phyloP scores from a whole-genome alignment of 345 rosid genomes.

The Eucalyptus cladocalyx region DNA sequence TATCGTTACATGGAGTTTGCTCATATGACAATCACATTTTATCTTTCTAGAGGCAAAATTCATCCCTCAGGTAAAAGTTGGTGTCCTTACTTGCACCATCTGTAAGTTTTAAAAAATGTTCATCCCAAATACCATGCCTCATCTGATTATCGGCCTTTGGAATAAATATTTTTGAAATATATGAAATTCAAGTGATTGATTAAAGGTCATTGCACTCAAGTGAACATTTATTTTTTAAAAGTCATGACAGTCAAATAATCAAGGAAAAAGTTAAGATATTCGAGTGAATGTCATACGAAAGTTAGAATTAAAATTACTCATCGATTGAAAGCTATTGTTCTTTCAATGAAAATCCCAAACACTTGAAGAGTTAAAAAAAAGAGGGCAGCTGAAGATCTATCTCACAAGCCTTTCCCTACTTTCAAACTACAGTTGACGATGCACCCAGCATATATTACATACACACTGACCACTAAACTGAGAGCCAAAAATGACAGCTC shows the following conservation, averaged over 20 bases:
- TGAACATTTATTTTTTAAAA: no score
- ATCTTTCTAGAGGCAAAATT: neutral
- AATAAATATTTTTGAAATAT: no score
- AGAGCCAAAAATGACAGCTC: neutral
- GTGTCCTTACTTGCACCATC: rapidly evolving
- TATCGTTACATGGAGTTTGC: neutral
- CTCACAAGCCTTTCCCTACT: neutral
- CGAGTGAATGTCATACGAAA: rapidly evolving
- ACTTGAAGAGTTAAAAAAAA: neutral
- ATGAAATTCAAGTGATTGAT: neutral
- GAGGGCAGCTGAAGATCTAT: neutral
- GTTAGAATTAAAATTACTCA: neutral
- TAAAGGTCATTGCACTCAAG: neutral
- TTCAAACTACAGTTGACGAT: neutral
- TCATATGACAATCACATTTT: neutral
- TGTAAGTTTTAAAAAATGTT: neutral
- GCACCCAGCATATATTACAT: neutral
- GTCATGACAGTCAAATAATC: no score
- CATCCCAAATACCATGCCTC: no score
- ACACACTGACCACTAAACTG: neutral
- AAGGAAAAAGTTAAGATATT: no score
- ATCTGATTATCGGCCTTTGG: rapidly evolving
- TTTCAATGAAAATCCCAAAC: neutral
- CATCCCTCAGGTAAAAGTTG: no score
- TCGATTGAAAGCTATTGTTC: neutral